Evolutionary conservation across 139 green algal species (phyloP), one percentile per base, ranked within the genome.

Genomic region (Picochlorum sp.): DNA sequence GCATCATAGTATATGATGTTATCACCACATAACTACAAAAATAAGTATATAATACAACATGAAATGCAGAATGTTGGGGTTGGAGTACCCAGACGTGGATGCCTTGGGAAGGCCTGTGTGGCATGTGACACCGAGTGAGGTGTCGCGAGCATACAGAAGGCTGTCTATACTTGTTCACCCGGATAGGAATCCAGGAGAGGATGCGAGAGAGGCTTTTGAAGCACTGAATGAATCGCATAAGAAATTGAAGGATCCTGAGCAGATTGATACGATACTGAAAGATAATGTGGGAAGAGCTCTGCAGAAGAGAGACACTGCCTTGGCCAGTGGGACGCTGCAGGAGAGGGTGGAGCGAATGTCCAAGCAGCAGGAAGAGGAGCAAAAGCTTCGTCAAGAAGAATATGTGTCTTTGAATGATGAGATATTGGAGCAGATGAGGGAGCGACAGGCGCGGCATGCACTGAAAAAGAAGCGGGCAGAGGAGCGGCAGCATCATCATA

Each of bases 101-200:
- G 85, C 82, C 3, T 61, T 92, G 38, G 84, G 82, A 2, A 59
- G 73, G 0, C 77, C 81, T 4, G 26, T 66, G 10, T 90, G 84
- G 85, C 16, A 24, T 4, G 77, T 80, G 44, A 81, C 63, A 1
- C n/a, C 73, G 6, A 54, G 45, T 16, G 80, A 90, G 9, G 76
- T 92, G 10, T 85, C 73, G 16, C 76, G 72, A 24, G 84, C 85
- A 0, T 92, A 88, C 61, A 62, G 85, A 28, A 80, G 76, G 62
- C 70, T 92, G 31, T 90, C 84, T 13, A 63, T 90, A 2, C 71
- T 86, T 24, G 85, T 92, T 57, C 85, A 92, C 28, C 85, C 85
- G 1, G 85, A 92, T 65, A 92, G 90, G 59, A 82, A 86, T 61
- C 78, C 77, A 6, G 79, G 81, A 1, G 69, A 81, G 8, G 80